phyloP scores from a whole-genome alignment of 176 grass and related monocot species.

The Oryza brachyantha region DNA sequence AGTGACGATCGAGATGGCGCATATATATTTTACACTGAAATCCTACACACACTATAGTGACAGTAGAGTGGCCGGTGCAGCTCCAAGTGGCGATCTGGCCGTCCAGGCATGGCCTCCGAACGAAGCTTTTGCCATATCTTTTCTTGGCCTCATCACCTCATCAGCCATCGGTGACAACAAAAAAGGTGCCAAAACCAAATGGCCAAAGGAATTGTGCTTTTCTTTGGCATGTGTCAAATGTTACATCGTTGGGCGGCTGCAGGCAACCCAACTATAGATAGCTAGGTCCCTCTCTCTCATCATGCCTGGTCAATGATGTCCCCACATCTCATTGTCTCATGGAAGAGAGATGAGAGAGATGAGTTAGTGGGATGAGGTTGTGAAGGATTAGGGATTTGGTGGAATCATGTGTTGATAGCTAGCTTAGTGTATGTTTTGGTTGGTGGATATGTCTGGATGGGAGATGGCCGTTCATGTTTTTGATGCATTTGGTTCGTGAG shows the following conservation, averaged over 20 bases:
- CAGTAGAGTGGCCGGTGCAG: not conserved
- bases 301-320: not conserved
- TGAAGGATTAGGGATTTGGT: not conserved
- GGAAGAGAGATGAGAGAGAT: not conserved
- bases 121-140: not conserved
- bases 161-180: not conserved
- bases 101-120: not conserved
- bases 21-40: not conserved
- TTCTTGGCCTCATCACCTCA: not conserved
- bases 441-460: too few relatives aligned
- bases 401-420: not conserved
- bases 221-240: not conserved
- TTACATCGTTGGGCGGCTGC: conserved; percentile 12
- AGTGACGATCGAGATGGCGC: not conserved
- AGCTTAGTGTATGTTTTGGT: too few relatives aligned
- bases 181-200: not conserved
- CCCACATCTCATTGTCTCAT: not conserved
- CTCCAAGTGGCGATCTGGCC: conserved; percentile 1
- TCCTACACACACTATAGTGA: not conserved
- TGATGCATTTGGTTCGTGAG: too few relatives aligned
- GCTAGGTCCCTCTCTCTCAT: not conserved
- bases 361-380: not conserved
- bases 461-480: too few relatives aligned
- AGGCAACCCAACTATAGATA: not conserved
- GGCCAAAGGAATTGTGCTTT: not conserved